phyloP scores from a whole-genome alignment of 345 rosid genomes.

The Viola odorata region DNA sequence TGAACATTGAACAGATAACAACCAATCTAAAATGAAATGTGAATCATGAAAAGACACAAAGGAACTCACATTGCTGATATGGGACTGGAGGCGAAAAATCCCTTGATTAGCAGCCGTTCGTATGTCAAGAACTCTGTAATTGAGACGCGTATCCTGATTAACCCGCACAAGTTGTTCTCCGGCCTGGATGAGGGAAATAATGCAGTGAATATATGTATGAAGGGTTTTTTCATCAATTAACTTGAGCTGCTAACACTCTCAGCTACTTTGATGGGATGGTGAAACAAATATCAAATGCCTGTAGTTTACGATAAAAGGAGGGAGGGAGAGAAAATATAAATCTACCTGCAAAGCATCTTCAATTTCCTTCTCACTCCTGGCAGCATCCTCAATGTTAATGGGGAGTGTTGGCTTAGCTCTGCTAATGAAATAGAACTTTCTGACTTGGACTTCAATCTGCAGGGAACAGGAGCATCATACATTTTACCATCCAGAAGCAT shows the following conservation, averaged over 20 bases:
- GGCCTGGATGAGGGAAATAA: conserved; percentile 32
- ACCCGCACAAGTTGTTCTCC: conserved; percentile 62
- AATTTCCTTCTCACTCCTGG: conserved; percentile 72
- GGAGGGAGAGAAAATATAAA: not conserved
- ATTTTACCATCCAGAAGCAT: not conserved
- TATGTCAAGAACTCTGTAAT: conserved; percentile 61
- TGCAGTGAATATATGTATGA: too few species aligned
- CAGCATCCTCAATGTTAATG: conserved; percentile 73
- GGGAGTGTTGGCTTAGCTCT: conserved; percentile 55
- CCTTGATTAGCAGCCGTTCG: conserved; percentile 83
- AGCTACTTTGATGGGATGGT: too few species aligned
- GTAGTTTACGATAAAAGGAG: too few species aligned
- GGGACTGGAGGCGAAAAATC: conserved; percentile 58
- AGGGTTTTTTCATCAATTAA: too few species aligned
- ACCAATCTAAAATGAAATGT: too few species aligned
- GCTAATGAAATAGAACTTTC: conserved; percentile 53
- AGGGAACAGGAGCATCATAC: not conserved
- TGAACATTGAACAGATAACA: too few species aligned
- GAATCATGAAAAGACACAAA: too few species aligned
- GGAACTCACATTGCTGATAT: conserved; percentile 44
- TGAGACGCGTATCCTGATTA: conserved; percentile 79
- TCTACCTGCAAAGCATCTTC: conserved; percentile 55
- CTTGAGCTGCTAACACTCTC: not conserved
- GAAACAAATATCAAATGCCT: too few species aligned
- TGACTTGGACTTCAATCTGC: conserved; percentile 67